Base-by-base conservation (phyloP, 139 green algal genomes). In the Closterium sp. region DNA sequence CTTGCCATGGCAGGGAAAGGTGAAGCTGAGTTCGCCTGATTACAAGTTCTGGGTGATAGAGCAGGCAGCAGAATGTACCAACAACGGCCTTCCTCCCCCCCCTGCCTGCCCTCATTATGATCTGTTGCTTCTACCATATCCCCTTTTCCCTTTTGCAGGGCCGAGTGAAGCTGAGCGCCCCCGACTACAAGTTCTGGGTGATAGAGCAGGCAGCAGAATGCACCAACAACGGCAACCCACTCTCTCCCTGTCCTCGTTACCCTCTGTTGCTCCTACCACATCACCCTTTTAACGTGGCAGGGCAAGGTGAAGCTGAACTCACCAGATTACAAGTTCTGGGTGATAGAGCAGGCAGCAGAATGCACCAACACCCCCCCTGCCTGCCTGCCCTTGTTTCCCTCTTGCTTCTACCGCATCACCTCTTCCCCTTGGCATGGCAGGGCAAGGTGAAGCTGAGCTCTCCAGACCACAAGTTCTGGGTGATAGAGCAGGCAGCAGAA, bases 141-240 rank as follows among this genome's bases (percentile, higher is more conserved):
- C 9, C 79, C 22, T 6, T 9, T 29, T 31, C 27, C 79, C 79
- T 4, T 79, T 79, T 11, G 62, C 62, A 79, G 62, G 62, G 62
- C 22, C 85, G 85, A 21, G n/a, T 32, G n/a, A 31, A 32, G 21
- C n/a, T 31, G 13, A 30, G 85, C 85, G 7, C 11, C 21, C 85
- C n/a, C 28, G 93, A 96, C 17, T 6, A 89, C 91, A 50, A 85
- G 24, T 95, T 93, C 91, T 95, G 91, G 93, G 6, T 94, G 29
- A 94, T 95, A 32, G 88, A 95, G 28, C 45, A 34, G 38, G 70
- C 91, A 62, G 85, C 29, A 22, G 70, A 50, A 22, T 19, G 31
- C n/a, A 50, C n/a, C n/a, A 89, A 94, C 31, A 95, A 86, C 28
- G 13, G 38, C 38, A 50, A 50, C 38, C 38, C 38, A 7, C 38